Base-by-base conservation (phyloP, 441 rosid genomes). In the Erodium chrysanthum region DNA sequence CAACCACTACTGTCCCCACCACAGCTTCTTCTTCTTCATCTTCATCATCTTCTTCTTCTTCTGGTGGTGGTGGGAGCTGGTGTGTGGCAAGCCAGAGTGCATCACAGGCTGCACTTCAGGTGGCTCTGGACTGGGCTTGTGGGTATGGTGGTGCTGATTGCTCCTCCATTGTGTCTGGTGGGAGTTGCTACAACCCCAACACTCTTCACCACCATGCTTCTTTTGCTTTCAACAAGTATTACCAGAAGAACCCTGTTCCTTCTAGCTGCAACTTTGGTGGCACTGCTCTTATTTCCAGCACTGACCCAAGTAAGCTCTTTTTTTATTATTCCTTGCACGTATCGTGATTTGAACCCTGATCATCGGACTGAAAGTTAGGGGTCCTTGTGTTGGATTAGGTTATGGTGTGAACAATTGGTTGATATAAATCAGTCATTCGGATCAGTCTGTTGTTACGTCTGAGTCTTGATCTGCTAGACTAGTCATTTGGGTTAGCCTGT, bases 261-360 rank as follows among this genome's bases (percentile, higher is more conserved):
- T 84, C 82, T 42, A 88, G 96, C 83, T 92, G 98, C 71, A 88
- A 87, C 66, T 92, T 92, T 76, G 94, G 85, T 48, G 98, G 96
- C 66, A 76, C 85, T 71, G 96, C 98, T 48, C 74, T 87, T 46
- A 80, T 88, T 61, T 82, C 90, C 9, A 87, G 78, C 84, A 76
- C 88, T 46, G 81, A 92, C 79, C 98, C 98, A 67, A 92, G 98
- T 92, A 72, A 86, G 95, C 75, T 12, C n/a, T n/a, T n/a, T n/a
- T n/a, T n/a, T n/a, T n/a, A n/a, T n/a, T n/a, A n/a, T n/a, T n/a
- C n/a, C n/a, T n/a, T n/a, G n/a, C n/a, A n/a, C n/a, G n/a, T n/a
- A n/a, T n/a, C n/a, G n/a, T n/a, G 33, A 1, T 29, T 29, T 3
- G 33, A 29, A 29, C 4, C 33, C 33, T 29, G 33, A 29, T 29